Base-by-base conservation (phyloP, 768 basidiomycete genomes). In the Daedalea quercina region DNA sequence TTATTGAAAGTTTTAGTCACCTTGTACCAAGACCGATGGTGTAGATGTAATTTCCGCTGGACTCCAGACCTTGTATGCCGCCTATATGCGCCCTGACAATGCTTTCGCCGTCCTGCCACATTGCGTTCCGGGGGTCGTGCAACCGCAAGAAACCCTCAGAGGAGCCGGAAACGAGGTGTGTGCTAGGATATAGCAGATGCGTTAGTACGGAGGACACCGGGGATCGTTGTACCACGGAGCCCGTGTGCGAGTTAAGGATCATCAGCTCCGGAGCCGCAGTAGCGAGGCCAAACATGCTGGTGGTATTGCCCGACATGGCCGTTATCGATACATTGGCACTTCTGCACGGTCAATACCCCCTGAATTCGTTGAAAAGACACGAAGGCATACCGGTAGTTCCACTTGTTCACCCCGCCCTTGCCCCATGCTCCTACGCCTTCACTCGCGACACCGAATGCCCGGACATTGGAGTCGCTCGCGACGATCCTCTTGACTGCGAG, bases 1-100 rank as follows among this genome's bases (percentile, higher is more conserved):
- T 51, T 28, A 25, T 26, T 35, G 8, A 15, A 24, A 33, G 17
- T 34, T 44, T 8, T 44, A 57, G 65, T 63, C 55, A 92, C 94
- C 91, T 85, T 69, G 90, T 76, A 2, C 87, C 86, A 70, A 86
- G 86, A 12, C 94, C 94, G 59, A 93, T 90, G 7, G 90, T 91
- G 62, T 88, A 90, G 35, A 89, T 77, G 57, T 84, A 80, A 67
- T 91, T 88, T 2, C 90, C 91, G 40, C 80, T 77, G 0, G 78
- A 78, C 59, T 92, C 87, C 22, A 96, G 75, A 23, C 89, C 92
- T 70, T 85, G 85, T 23, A 96, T 76, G 3, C 90, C 90, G 50
- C 84, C 82, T 22, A 77, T 74, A 69, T 98, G 94, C 0, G 93
- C 92, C 60, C 81, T 83, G 19, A 90, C 77, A 8, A 78, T 7